phyloP scores from a whole-genome alignment of 2,329 filamentous ascomycete species.

The Beauveria varroae region DNA sequence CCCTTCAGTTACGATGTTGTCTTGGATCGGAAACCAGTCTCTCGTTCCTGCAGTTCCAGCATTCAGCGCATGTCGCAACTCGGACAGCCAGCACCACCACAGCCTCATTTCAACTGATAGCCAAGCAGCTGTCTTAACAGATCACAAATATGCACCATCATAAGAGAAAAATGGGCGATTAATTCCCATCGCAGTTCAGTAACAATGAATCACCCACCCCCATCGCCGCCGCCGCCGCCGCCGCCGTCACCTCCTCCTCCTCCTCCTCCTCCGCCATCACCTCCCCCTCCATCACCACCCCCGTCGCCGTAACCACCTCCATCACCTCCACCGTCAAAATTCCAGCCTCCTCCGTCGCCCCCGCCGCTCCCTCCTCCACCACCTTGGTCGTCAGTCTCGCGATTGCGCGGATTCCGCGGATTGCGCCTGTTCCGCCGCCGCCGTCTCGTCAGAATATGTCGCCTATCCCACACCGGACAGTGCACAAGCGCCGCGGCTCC shows the following conservation, averaged over 20 bases:
- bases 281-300: background rate
- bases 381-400: background rate
- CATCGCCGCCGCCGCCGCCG: background rate
- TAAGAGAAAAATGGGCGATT: background rate
- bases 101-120: background rate
- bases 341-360: conserved; percentile 6
- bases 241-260: background rate
- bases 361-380: background rate
- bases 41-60: too few relatives aligned
- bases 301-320: background rate
- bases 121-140: background rate
- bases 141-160: background rate
- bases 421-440: background rate
- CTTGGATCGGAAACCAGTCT: background rate
- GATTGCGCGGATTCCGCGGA: background rate
- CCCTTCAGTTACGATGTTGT: background rate
- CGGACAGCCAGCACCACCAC: background rate
- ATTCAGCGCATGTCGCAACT: background rate
- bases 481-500: background rate
- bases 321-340: background rate
- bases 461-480: background rate
- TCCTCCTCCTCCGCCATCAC: background rate
- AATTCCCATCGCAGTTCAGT: background rate
- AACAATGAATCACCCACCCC: background rate
- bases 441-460: background rate